Conservation (phyloP, 2,329 filamentous ascomycete genomes). For the Aspergillus flavus region DNA sequence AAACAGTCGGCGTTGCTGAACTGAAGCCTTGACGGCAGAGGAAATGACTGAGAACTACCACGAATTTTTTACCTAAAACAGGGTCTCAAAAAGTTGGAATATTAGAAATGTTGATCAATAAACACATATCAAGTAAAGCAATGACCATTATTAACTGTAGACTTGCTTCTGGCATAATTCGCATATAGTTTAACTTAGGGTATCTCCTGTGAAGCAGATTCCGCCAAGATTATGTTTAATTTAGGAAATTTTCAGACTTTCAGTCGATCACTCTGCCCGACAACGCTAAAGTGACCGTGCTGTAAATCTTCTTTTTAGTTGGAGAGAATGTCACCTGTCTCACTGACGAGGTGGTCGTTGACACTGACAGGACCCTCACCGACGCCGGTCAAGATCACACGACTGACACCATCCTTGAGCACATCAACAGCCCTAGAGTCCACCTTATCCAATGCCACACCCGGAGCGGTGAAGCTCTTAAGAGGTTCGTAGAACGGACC, state of each 20-base stretch:
- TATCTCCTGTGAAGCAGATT: background rate
- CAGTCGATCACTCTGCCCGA: background rate
- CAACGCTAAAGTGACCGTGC: background rate
- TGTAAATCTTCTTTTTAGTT: conserved; percentile 2
- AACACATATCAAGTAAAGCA: background rate
- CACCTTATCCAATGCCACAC: conserved; percentile 64
- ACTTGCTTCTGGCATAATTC: background rate
- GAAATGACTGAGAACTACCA: background rate
- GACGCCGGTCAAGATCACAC: conserved; percentile 88
- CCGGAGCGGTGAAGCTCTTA: conserved; percentile 51
- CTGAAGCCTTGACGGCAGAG: conserved; percentile 16
- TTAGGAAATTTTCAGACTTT: background rate
- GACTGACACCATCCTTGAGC: conserved; percentile 77
- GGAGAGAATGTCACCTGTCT: conserved; percentile 57
- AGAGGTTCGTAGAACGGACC: conserved; percentile 59
- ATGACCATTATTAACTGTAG: background rate
- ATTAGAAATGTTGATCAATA: background rate
- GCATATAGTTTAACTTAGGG: background rate
- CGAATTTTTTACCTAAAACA: background rate
- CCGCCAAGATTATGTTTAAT: background rate
- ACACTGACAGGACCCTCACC: conserved; percentile 85
- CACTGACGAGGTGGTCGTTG: conserved; percentile 73
- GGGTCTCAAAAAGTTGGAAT: background rate
- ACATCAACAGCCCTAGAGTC: conserved; percentile 57
- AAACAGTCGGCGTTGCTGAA: conserved; percentile 42